These are phyloP conservation scores for Microcyclospora pomicola DNA, from an alignment of 2,329 filamentous ascomycete genomes.

Conservation along the genomic window DNA sequence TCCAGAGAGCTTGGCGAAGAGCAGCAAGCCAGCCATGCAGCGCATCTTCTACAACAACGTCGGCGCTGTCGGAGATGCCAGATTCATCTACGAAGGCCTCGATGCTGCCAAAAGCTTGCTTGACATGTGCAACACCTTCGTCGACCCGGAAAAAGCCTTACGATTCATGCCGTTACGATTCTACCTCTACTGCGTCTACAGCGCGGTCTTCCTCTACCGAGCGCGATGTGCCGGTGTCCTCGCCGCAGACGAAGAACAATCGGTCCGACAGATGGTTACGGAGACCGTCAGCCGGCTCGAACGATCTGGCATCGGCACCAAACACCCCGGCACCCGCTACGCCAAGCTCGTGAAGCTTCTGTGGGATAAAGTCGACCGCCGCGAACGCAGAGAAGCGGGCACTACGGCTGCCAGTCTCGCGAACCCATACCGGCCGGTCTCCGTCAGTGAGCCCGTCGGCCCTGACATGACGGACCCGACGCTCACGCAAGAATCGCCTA, in stretches of 20 bases:
- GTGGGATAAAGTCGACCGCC: slow-evolving; percentile 33
- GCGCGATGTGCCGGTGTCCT: slow-evolving; percentile 35
- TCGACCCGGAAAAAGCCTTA: slow-evolving; percentile 32
- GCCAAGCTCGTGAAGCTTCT: slow-evolving; percentile 32
- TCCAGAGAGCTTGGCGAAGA: slow-evolving; percentile 6
- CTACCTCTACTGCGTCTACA: slow-evolving; percentile 37
- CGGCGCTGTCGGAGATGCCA: slow-evolving; percentile 33
- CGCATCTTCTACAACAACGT: slow-evolving; percentile 37
- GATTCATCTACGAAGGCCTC: slow-evolving; percentile 38
- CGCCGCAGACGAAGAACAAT: slow-evolving; percentile 32
- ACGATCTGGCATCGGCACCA: slow-evolving; percentile 30
- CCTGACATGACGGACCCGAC: slow-evolving; percentile 20
- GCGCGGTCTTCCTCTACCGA: slow-evolving; percentile 36
- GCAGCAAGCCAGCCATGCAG: slow-evolving; percentile 24
- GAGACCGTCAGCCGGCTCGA: slow-evolving; percentile 32
- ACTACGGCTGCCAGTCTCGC: slow-evolving; percentile 16
- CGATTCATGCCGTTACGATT: slow-evolving; percentile 37
- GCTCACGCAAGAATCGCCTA: slow-evolving; percentile 23
- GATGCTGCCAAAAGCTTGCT: slow-evolving; percentile 37
- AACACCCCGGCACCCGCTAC: slow-evolving; percentile 35
- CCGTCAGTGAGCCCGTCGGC: slow-evolving; percentile 10
- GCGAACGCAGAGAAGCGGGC: slow-evolving; percentile 10
- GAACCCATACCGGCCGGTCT: slow-evolving; percentile 29
- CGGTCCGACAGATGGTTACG: slow-evolving; percentile 33
- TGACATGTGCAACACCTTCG: slow-evolving; percentile 37